Base-by-base conservation (phyloP, 2,329 filamentous ascomycete genomes). In the Xylariomycetidae sp. region DNA sequence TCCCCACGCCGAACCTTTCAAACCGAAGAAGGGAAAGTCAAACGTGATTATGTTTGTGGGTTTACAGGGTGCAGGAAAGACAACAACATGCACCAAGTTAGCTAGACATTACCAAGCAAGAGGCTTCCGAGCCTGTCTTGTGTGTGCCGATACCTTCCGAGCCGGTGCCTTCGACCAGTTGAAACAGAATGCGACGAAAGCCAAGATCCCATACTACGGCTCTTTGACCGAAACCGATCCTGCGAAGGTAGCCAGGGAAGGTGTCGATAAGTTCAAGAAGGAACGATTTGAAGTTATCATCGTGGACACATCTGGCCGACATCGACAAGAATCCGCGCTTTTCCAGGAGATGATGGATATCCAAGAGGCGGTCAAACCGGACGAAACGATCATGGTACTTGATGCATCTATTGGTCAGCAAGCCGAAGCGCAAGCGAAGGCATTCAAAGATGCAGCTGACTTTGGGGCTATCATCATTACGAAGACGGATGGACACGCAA, bases 1-100 rank as follows among this genome's bases (percentile, higher is more conserved):
- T 54, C 92, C 92, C 16, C 90, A 97, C 63, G 83, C 86, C 51
- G 89, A 95, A 47, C 84, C 90, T 0, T 98, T 95, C 72, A 92
- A 94, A 61, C 89, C 90, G 15, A 95, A 94, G 69, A 98, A 97
- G 67, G 88, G 89, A 46, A 92, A 88, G 60, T 73, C 84, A 44
- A 98, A 96, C 61, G 86, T 98, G 57, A 96, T 98, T 63, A 98
- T 98, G 92, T 97, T 98, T 60, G 92, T 98, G 43, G 92, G 92
- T 66, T 73, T 98, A 30, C 92, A 98, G 64, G 92, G 92, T 70
- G 88, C 90, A 5, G 92, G 92, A 61, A 98, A 98, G 66, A 98
- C 92, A 16, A 98, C 92, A 2, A 94, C 90, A 10, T 97, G 92
- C 74, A 98, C 92, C 25, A 98, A 98, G 66, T 72, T 98, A 44